Percentiles rank a stretch among this genome's conserved stretches.
Conservation (phyloP, 345 rosid genomes). For the Geranium brycei region DNA sequence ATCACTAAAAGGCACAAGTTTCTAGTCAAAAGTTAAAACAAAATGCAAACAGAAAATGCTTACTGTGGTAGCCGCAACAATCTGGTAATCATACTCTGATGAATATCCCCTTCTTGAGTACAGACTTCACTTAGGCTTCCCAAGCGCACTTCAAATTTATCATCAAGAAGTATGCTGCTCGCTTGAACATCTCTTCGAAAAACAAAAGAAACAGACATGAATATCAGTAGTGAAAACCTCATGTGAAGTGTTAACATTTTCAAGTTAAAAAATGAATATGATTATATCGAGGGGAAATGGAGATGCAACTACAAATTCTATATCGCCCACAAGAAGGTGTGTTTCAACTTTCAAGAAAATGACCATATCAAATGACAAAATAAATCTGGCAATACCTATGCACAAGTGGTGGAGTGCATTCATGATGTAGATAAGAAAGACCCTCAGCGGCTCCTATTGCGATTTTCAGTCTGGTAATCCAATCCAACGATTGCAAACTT, state of each 20-base stretch:
- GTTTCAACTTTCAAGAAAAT: too few relatives aligned
- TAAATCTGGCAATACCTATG: conserved; percentile 50
- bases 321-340: not conserved
- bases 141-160: conserved; percentile 87
- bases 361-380: not conserved
- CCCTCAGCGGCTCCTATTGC: conserved; percentile 96
- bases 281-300: too few relatives aligned
- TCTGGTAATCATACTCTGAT: conserved; percentile 76
- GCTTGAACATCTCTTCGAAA: conserved; percentile 90
- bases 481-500: conserved; percentile 74
- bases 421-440: conserved; percentile 78
- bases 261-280: too few relatives aligned
- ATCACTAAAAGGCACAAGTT: not conserved
- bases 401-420: conserved; percentile 74
- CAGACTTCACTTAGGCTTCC: conserved; percentile 84
- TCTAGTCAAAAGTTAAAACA: not conserved
- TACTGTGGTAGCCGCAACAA: conserved; percentile 88
- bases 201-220: conserved; percentile 7
- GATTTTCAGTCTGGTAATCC: conserved; percentile 94
- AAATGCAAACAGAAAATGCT: conserved; percentile 14
- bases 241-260: not conserved
- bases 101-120: conserved; percentile 75
- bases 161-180: conserved; percentile 97
- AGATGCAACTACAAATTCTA: not conserved
- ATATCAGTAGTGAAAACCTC: not conserved